Conservation (phyloP, 1,139 yeast genomes). For the Lodderomyces orthopsilosis region DNA sequence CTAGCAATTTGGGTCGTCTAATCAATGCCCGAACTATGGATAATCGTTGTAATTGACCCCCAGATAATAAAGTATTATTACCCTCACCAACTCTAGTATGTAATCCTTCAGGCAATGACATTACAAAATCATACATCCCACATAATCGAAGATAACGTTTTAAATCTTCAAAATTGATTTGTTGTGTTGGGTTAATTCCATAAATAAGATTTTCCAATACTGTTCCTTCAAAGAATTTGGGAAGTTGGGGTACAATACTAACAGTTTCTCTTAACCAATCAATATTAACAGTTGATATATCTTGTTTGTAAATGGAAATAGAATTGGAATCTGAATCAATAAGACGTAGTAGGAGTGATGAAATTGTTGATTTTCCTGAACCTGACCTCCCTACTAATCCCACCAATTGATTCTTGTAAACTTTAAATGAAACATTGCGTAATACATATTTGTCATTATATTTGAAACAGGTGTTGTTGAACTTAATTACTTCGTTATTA, state of each 20-base stretch:
- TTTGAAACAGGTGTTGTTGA: constrained; percentile 46
- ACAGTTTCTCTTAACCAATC: constrained; percentile 51
- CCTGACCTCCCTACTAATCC: constrained; percentile 79
- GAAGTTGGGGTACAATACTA: constrained; percentile 66
- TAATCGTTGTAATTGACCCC: constrained; percentile 79
- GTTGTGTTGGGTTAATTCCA: constrained; percentile 40
- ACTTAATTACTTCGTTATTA: constrained; percentile 26
- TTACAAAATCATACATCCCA: constrained; percentile 51
- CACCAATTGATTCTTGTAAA: constrained; percentile 48
- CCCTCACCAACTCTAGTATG: constrained; percentile 55
- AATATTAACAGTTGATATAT: constrained; percentile 45
- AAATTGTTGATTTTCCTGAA: constrained; percentile 73
- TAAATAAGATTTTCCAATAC: constrained; percentile 64
- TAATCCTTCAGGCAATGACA: constrained; percentile 53
- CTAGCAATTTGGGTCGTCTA: constrained; percentile 57
- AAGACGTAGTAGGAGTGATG: constrained; percentile 52
- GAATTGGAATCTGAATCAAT: constrained; percentile 32
- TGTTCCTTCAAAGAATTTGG: constrained; percentile 64
- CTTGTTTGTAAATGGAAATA: constrained; percentile 36
- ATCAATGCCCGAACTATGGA: constrained; percentile 74
- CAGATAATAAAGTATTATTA: constrained; percentile 53
- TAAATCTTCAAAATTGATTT: constrained; percentile 34
- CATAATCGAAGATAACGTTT: constrained; percentile 41
- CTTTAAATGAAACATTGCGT: constrained; percentile 34
- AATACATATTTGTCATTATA: constrained; percentile 40